These are phyloP conservation scores for Colletotrichum navitas DNA, from an alignment of 2,329 filamentous ascomycete species.

Conservation along the genomic window DNA sequence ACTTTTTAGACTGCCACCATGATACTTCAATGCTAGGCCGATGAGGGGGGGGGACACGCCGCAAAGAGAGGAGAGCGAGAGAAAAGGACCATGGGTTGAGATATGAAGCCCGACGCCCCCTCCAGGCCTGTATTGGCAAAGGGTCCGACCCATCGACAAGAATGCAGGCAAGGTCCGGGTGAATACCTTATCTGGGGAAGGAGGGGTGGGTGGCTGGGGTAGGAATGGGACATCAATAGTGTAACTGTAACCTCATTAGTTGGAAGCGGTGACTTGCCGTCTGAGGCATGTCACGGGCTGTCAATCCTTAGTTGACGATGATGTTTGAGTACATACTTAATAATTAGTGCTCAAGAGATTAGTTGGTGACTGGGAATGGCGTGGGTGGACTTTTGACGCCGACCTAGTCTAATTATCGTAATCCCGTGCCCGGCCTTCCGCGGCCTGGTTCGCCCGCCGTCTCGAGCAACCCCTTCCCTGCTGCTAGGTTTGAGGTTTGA, in stretches of 20 bases:
- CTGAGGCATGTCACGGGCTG: neutral
- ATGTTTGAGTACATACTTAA: constrained; percentile 1
- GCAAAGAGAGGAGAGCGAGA: neutral
- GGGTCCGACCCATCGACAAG: neutral
- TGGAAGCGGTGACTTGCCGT: neutral
- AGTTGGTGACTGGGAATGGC: too few relatives aligned
- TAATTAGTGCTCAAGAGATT: too few relatives aligned
- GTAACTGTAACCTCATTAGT: neutral
- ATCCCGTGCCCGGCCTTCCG: too few relatives aligned
- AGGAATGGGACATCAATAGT: neutral
- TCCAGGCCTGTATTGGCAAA: neutral
- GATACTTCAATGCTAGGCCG: too few relatives aligned
- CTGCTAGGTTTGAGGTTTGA: neutral
- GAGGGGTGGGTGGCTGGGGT: neutral
- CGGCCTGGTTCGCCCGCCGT: too few relatives aligned
- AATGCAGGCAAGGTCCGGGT: neutral
- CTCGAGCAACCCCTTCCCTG: too few relatives aligned
- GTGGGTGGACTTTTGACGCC: neutral
- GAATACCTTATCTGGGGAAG: constrained; percentile 12
- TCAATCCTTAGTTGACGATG: neutral
- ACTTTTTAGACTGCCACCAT: neutral
- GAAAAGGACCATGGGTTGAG: neutral
- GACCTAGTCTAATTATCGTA: neutral
- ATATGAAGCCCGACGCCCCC: neutral
- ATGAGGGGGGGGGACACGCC: neutral